These are phyloP conservation scores for Bothriochloa decipiens DNA, from an alignment of 176 grass and related monocot species.

Conservation along the genomic window DNA sequence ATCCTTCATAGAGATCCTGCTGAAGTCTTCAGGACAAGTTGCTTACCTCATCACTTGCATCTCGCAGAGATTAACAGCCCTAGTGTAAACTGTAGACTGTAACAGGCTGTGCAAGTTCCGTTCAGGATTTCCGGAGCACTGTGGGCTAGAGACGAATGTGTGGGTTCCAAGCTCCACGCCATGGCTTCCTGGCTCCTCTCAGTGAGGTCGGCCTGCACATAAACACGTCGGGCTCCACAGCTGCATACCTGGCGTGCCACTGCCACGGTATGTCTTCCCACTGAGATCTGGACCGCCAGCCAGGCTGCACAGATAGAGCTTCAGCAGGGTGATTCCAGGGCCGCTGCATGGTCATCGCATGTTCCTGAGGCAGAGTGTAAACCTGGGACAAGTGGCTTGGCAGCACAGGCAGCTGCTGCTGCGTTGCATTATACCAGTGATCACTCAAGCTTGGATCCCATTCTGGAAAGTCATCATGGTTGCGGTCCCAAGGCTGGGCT, in stretches of 20 bases:
- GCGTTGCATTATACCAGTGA: neutral
- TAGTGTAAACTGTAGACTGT: neutral
- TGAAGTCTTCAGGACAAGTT: neutral
- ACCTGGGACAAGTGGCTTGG: neutral
- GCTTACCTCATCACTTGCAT: neutral
- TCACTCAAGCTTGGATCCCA: neutral
- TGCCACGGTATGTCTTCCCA: neutral
- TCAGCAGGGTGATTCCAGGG: neutral
- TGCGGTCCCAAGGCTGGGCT: conserved; percentile 38
- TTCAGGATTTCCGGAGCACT: neutral
- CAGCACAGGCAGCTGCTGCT: neutral
- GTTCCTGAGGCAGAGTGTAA: neutral
- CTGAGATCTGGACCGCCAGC: conserved; percentile 26
- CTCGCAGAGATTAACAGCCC: neutral
- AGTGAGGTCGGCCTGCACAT: neutral
- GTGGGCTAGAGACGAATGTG: neutral
- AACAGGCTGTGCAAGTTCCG: too few relatives aligned
- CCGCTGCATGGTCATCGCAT: neutral
- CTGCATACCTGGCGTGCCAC: neutral
- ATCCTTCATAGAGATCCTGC: neutral
- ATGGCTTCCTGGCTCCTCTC: neutral
- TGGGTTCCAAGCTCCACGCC: neutral
- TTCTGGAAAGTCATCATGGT: conserved; percentile 55
- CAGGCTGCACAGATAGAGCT: neutral
- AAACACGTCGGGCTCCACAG: neutral